Conservation (phyloP, 2,329 filamentous ascomycete species). For the Gnomoniopsis sp. region DNA sequence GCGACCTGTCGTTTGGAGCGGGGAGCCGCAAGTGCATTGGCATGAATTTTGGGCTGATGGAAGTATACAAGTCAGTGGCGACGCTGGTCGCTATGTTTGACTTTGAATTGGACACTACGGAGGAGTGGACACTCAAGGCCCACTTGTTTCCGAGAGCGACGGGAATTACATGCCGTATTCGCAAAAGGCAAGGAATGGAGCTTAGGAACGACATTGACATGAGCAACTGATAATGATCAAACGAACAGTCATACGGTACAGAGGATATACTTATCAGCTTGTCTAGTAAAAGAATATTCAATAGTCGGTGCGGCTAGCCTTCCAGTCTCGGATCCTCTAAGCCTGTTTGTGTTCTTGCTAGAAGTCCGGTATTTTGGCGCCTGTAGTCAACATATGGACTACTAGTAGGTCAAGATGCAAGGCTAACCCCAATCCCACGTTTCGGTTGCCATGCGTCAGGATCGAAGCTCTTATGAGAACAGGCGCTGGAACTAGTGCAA, state of each 20-base stretch:
- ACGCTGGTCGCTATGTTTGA: slow-evolving; percentile 35
- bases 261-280: too few species aligned
- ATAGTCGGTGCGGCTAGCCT: too few species aligned
- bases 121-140: slow-evolving; percentile 6
- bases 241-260: background rate
- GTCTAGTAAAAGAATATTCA: too few species aligned
- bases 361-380: too few species aligned
- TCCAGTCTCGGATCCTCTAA: too few species aligned
- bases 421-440: too few species aligned
- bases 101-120: background rate
- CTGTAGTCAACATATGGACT: too few species aligned
- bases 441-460: too few species aligned
- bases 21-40: slow-evolving; percentile 33
- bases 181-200: background rate
- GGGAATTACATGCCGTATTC: slow-evolving; percentile 1
- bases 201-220: slow-evolving; percentile 2
- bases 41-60: slow-evolving; percentile 28
- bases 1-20: slow-evolving; percentile 32
- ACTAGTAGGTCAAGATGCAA: too few species aligned
- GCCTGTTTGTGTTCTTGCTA: too few species aligned
- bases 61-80: slow-evolving; percentile 34
- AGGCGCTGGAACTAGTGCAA: too few species aligned
- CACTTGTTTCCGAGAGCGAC: slow-evolving; percentile 3
- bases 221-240: background rate
- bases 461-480: too few species aligned